Base-by-base conservation (phyloP, 768 basidiomycete genomes). In the Cantharellus anzutake region DNA sequence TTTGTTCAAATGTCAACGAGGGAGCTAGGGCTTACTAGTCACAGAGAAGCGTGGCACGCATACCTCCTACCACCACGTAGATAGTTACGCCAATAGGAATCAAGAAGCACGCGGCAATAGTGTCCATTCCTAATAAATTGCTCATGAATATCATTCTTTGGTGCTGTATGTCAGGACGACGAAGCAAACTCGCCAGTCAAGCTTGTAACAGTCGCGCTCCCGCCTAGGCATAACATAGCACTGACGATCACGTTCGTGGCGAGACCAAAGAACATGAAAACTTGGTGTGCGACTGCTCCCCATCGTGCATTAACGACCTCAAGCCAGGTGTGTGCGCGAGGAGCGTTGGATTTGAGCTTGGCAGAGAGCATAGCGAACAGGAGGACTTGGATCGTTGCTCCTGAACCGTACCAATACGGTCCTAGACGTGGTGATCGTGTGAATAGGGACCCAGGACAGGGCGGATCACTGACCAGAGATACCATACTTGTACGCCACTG, bases 191-290 rank as follows among this genome's bases (percentile, higher is more conserved):
- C 35, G 38, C 52, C 92, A 0, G 92, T 92, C 62, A 97, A 69
- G 63, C 80, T 80, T 0, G 82, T 83, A 51, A 97, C 91, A 0
- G 92, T 93, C 0, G 92, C 92, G 0, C 86, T 84, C 7, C 73
- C 72, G 34, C 86, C 86, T 5, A 86, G 76, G 62, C 83, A 80
- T 37, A 83, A 73, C 83, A 85, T 87, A 5, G 83, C 86, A 56
- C 85, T 87, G n/a, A 92, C 90, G 66, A 93, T 86, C 60, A 94
- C 75, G 69, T 93, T 93, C 41, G 92, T 92, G 2, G 86, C 83
- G 4, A 96, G 73, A n/a, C 81, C 90, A 66, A 94, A 94, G 73
- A 87, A 84, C 75, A 93, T 81, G 74, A 94, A 93, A 4, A 89
- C 73, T 2, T 83, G 60, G 71, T 96, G 93, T 0, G 86, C 89